Base-by-base conservation (phyloP, 495 filamentous ascomycete species). In the Xylaria nigripes region DNA sequence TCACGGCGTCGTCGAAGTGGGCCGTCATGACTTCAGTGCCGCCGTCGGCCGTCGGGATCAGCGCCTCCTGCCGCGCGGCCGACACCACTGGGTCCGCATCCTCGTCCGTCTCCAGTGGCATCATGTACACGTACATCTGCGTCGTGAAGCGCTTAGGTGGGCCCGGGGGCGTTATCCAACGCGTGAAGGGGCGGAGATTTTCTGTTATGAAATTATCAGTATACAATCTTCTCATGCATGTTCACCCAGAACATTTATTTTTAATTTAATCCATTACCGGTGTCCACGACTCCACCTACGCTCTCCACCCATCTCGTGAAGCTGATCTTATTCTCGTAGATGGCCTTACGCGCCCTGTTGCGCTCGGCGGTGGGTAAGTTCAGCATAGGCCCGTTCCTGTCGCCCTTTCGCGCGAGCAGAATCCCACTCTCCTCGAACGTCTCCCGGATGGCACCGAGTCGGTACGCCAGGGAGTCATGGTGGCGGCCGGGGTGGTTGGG, bases 391-490 rank as follows among this genome's bases (percentile, higher is more conserved):
- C 55, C 64, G 15, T 73, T 65, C 57, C 67, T 41, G 40, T 66
- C 64, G 0, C 65, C 74, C 29, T 63, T 70, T 42, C 78, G 81
- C 0, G 88, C 89, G 1, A 98, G 77, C 15, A 98, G 69, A 38
- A 97, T 87, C 0, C 93, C 93, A 57, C 86, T 90, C 68, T 97
- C 93, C 64, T 98, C 93, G 63, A 98, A 96, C 1, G 89, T 86
- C 72, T 97, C 92, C 2, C 92, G 76, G 49, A 97, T 82, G 0
- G 92, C 93, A 21, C 82, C 90, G 13, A 86, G 67, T 10, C 90
- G 74, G 60, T 95, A 96, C 6, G 77, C 76, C 16, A 71, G 63
- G 3, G 78, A 78, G 64, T 95, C 89, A 6, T 75, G 64, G 65
- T 94, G 88, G 12, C 82, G 64, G n/a, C 66, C 65, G 0, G 61